Conservation (phyloP, 306 rosid species). For the Medicago arabica region DNA sequence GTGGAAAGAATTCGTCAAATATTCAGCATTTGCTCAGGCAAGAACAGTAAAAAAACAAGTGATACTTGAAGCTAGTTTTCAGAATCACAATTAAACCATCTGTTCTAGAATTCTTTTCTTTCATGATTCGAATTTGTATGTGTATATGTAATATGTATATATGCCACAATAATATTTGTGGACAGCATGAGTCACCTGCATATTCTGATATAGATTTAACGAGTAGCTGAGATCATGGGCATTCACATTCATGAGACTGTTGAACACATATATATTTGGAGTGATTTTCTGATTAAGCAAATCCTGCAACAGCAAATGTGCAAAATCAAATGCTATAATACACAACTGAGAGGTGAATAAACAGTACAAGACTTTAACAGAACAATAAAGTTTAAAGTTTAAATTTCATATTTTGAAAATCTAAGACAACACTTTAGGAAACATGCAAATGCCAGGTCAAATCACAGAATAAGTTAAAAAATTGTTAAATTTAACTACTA, state of each 20-base stretch:
- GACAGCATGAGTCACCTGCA: slow-evolving; percentile 63
- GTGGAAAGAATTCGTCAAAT: slow-evolving; percentile 39
- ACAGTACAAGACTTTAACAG: background rate
- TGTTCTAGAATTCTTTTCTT: slow-evolving; percentile 11
- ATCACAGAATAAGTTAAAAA: background rate
- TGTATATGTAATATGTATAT: background rate
- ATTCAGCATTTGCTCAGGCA: slow-evolving; percentile 36
- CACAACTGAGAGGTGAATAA: slow-evolving; percentile 30
- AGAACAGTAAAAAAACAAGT: slow-evolving; percentile 15
- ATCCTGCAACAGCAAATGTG: slow-evolving; percentile 66
- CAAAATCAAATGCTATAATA: slow-evolving; percentile 39
- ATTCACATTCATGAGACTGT: slow-evolving; percentile 97
- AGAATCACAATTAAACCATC: background rate
- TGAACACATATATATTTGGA: slow-evolving; percentile 86
- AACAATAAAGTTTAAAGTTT: slow-evolving; percentile 35
- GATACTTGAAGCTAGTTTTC: slow-evolving; percentile 21
- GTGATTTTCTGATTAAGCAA: slow-evolving; percentile 74
- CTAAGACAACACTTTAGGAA: slow-evolving; percentile 12
- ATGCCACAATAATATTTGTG: slow-evolving; percentile 18
- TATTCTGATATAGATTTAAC: slow-evolving; percentile 61
- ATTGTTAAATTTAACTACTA: background rate
- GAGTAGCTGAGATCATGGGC: slow-evolving; percentile 83
- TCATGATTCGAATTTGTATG: background rate
- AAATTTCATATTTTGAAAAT: slow-evolving; percentile 33
- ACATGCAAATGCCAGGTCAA: slow-evolving; percentile 10